These are phyloP conservation scores for Fusarium chaquense DNA, from an alignment of 2,329 filamentous ascomycete genomes.

Conservation along the genomic window DNA sequence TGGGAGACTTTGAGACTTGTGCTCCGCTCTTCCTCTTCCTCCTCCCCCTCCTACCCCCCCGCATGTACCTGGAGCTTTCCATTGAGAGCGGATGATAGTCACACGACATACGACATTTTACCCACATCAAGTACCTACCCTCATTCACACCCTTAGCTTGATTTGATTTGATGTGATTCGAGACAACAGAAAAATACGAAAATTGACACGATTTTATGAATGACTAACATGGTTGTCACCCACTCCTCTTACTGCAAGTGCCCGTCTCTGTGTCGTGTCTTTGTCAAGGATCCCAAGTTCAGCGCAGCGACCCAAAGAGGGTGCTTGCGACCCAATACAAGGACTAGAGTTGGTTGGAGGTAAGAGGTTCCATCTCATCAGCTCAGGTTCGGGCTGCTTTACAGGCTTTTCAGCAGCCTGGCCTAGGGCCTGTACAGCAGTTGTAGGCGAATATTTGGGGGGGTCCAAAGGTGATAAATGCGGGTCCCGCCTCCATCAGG, in stretches of 20 bases:
- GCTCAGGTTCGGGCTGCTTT: neutral
- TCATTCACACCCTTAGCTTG: slow-evolving; percentile 11
- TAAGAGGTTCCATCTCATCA: neutral
- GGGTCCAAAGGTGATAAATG: slow-evolving; percentile 2
- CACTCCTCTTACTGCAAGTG: neutral
- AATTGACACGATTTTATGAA: slow-evolving; percentile 6
- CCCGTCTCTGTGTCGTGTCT: neutral
- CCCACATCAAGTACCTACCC: neutral
- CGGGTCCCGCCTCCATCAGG: neutral
- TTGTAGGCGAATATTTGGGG: neutral
- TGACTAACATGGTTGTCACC: neutral
- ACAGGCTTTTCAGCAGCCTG: neutral
- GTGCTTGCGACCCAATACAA: slow-evolving; percentile 5
- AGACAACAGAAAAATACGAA: slow-evolving; percentile 8
- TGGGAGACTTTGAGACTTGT: neutral
- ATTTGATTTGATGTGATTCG: neutral
- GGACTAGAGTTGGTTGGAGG: neutral
- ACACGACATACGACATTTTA: slow-evolving; percentile 7
- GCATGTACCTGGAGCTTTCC: slow-evolving; percentile 8
- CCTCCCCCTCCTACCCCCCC: neutral
- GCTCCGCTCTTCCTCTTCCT: too few relatives aligned
- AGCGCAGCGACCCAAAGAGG: slow-evolving; percentile 8
- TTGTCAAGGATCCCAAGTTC: slow-evolving; percentile 1
- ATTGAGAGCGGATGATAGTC: slow-evolving; percentile 7
- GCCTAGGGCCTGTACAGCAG: neutral